Percentiles rank a stretch among this genome's conserved stretches.
phyloP scores from a whole-genome alignment of 1,284 basidiomycete genomes.

The Rhodotorula sp. region DNA sequence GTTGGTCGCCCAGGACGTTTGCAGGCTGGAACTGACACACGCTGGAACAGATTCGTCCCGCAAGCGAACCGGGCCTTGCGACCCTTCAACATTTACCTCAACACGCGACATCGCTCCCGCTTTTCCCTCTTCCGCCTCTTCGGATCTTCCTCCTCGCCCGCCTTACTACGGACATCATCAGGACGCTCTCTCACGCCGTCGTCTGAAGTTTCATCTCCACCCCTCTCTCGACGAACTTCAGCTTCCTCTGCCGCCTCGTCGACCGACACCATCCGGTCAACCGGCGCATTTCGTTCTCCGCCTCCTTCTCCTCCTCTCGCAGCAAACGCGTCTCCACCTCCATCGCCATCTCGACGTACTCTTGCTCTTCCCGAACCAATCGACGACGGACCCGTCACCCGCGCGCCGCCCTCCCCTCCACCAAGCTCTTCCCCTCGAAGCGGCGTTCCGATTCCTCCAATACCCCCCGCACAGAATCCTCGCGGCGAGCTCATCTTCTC shows the following conservation, averaged over 20 bases:
- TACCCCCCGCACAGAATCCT: slow-evolving; percentile 83
- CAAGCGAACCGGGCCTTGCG: slow-evolving; percentile 90
- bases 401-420: neutral
- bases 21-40: neutral
- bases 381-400: neutral
- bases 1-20: neutral
- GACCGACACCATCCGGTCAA: slow-evolving; percentile 10
- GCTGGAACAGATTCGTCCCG: slow-evolving; percentile 74
- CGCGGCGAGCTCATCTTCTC: slow-evolving; percentile 96
- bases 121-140: slow-evolving; percentile 49
- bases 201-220: slow-evolving; percentile 10
- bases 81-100: slow-evolving; percentile 94
- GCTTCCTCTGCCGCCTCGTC: slow-evolving; percentile 12
- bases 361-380: neutral
- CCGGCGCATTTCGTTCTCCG: slow-evolving; percentile 7
- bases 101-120: slow-evolving; percentile 61
- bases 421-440: slow-evolving; percentile 38
- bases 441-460: slow-evolving; percentile 63
- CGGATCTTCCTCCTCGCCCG: slow-evolving; percentile 53
- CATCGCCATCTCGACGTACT: neutral
- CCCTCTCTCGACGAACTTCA: slow-evolving; percentile 19
- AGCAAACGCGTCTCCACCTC: neutral
- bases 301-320: slow-evolving; percentile 16
- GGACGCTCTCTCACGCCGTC: slow-evolving; percentile 8
- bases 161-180: slow-evolving; percentile 48